These are phyloP conservation scores for Styphnolobium japonicum DNA, from an alignment of 306 rosid species.

Conservation along the genomic window DNA sequence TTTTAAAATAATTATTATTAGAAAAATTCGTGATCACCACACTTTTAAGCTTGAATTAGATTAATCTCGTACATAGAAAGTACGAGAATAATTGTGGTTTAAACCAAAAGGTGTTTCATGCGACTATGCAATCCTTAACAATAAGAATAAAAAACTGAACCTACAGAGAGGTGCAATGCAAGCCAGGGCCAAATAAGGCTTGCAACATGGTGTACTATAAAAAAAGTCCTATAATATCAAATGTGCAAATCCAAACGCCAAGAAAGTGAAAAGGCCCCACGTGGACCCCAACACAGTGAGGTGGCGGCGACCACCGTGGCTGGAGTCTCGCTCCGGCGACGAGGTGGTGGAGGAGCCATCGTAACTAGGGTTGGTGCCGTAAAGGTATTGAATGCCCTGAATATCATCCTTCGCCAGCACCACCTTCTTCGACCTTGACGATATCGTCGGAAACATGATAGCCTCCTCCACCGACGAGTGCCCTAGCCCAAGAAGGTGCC, in stretches of 20 bases:
- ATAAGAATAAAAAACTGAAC: no score
- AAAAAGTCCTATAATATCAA: slow-evolving; percentile 1
- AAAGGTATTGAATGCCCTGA: slow-evolving; percentile 51
- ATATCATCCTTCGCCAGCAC: slow-evolving; percentile 53
- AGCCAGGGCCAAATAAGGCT: no score
- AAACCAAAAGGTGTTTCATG: no score
- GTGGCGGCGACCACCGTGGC: slow-evolving; percentile 15
- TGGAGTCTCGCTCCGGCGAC: slow-evolving; percentile 39
- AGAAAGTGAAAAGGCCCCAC: background rate
- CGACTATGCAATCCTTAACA: no score
- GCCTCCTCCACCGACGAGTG: slow-evolving; percentile 59
- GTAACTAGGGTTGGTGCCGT: slow-evolving; percentile 56
- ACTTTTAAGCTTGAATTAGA: no score
- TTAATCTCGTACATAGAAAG: no score
- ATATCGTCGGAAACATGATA: slow-evolving; percentile 69
- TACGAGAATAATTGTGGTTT: no score
- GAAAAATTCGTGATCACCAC: no score
- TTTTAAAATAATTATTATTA: no score
- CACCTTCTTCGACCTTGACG: slow-evolving; percentile 53
- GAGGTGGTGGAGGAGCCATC: slow-evolving; percentile 26
- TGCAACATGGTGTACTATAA: no score
- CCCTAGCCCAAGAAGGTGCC: slow-evolving; percentile 68
- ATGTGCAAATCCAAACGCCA: slow-evolving; percentile 25
- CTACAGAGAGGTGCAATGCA: no score
- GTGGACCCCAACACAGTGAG: background rate